phyloP scores from a whole-genome alignment of 1,284 basidiomycete species.

The Hypsizygus ulmarius region DNA sequence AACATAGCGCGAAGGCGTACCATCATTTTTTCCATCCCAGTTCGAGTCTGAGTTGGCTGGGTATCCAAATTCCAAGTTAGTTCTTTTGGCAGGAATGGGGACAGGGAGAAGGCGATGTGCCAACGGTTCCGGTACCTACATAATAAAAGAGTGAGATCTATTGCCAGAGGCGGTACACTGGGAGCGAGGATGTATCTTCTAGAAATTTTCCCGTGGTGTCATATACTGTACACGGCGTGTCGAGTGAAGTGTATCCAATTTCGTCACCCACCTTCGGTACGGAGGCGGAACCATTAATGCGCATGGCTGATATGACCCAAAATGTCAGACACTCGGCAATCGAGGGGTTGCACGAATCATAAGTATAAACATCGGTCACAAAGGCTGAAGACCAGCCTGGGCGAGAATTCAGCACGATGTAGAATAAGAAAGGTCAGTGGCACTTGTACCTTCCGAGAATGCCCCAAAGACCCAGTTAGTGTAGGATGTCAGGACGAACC shows the following conservation, averaged over 20 bases:
- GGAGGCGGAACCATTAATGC: slow-evolving; percentile 33
- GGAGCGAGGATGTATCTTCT: slow-evolving; percentile 29
- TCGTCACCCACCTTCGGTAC: slow-evolving; percentile 44
- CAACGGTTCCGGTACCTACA: slow-evolving; percentile 49
- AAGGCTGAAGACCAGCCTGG: slow-evolving; percentile 56
- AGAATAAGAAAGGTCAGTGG: not conserved
- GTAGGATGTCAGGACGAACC: slow-evolving; percentile 69
- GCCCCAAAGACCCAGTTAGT: slow-evolving; percentile 69
- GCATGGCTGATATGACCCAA: slow-evolving; percentile 53
- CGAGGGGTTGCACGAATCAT: slow-evolving; percentile 39
- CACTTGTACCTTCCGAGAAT: slow-evolving; percentile 53
- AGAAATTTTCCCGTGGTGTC: slow-evolving; percentile 35
- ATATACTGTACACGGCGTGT: slow-evolving; percentile 40
- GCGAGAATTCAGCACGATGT: not conserved
- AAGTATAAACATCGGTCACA: slow-evolving; percentile 42
- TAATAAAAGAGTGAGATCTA: slow-evolving; percentile 19
- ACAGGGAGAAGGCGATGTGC: slow-evolving; percentile 26
- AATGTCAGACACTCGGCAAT: slow-evolving; percentile 48
- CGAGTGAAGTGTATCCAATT: slow-evolving; percentile 24
- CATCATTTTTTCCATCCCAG: slow-evolving; percentile 43
- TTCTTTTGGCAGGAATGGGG: slow-evolving; percentile 23
- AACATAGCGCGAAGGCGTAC: slow-evolving; percentile 26
- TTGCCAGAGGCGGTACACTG: slow-evolving; percentile 31
- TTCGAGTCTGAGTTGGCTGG: slow-evolving; percentile 44
- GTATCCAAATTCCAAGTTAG: slow-evolving; percentile 27